phyloP scores from a whole-genome alignment of 2,329 filamentous ascomycete genomes.

The Aspergillus neoniger region DNA sequence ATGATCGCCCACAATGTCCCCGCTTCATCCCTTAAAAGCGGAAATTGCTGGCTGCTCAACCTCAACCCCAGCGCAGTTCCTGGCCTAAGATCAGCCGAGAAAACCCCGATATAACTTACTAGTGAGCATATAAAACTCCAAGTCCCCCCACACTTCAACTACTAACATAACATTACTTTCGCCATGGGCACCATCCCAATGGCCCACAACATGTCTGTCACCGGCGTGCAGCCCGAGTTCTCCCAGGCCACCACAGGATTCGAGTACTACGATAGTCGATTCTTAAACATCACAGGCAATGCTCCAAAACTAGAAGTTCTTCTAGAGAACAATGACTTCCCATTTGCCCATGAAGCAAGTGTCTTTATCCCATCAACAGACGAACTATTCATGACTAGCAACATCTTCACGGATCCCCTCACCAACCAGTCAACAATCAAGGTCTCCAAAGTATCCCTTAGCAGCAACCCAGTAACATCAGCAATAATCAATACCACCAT shows the following conservation, averaged over 20 bases:
- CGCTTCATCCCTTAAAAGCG: background rate
- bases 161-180: too few species aligned
- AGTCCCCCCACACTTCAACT: too few species aligned
- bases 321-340: constrained; percentile 41
- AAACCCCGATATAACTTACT: background rate
- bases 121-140: background rate
- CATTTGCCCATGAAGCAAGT: constrained; percentile 55
- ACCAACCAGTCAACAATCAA: constrained; percentile 24
- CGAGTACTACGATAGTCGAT: constrained; percentile 23
- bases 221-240: background rate
- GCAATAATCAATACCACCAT: constrained; percentile 43
- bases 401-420: constrained; percentile 22
- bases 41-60: background rate
- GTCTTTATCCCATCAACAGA: constrained; percentile 40
- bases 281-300: constrained; percentile 38
- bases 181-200: background rate
- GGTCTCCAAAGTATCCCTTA: constrained; percentile 22
- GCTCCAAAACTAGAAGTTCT: constrained; percentile 42
- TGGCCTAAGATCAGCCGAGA: background rate
- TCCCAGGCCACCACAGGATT: constrained; percentile 7
- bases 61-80: background rate
- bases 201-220: background rate
- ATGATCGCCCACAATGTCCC: background rate
- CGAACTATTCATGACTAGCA: constrained; percentile 45
- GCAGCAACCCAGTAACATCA: constrained; percentile 19